Evolutionary conservation across 2,329 filamentous ascomycete species (phyloP).

Genomic region (Penicillium decumbens): DNA sequence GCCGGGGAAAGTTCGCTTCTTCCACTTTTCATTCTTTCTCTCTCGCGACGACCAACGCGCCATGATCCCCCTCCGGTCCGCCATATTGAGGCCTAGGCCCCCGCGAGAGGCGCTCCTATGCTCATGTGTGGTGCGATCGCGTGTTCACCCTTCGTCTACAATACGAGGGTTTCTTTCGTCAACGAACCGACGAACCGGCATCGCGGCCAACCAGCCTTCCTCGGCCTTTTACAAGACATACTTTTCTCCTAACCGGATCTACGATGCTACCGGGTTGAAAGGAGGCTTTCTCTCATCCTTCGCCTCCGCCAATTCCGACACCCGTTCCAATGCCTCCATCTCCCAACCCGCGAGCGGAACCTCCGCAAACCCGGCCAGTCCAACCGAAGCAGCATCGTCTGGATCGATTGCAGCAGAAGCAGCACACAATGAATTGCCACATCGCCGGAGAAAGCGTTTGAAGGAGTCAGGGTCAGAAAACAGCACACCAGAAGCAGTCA

Average conservation of each 20-base stretch:
- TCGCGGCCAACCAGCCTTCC: constrained; percentile 25
- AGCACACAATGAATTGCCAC: constrained; percentile 35
- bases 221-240: constrained; percentile 36
- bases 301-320: constrained; percentile 21
- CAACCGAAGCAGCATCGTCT: constrained; percentile 10
- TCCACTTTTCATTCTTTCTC: constrained; percentile 19
- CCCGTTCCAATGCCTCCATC: constrained; percentile 1
- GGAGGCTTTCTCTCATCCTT: constrained; percentile 27
- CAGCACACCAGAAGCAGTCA: constrained; percentile 27
- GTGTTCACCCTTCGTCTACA: constrained; percentile 14
- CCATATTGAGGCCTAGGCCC: constrained; percentile 31
- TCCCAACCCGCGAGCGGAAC: constrained; percentile 11
- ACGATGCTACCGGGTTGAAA: constrained; percentile 17
- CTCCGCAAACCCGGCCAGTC: constrained; percentile 14
- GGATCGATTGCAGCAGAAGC: constrained; percentile 20
- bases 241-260: constrained; percentile 36
- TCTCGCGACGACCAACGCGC: constrained; percentile 12
- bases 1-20: constrained; percentile 27
- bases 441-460: constrained; percentile 42
- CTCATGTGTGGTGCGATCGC: constrained; percentile 31
- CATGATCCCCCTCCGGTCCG: constrained; percentile 39
- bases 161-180: constrained; percentile 33
- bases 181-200: constrained; percentile 28
- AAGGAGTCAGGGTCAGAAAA: constrained; percentile 30
- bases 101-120: constrained; percentile 32